Evolutionary conservation across 345 rosid species (phyloP), one percentile per base, ranked within the genome.

Genomic region (Aquilaria yunnanensis): DNA sequence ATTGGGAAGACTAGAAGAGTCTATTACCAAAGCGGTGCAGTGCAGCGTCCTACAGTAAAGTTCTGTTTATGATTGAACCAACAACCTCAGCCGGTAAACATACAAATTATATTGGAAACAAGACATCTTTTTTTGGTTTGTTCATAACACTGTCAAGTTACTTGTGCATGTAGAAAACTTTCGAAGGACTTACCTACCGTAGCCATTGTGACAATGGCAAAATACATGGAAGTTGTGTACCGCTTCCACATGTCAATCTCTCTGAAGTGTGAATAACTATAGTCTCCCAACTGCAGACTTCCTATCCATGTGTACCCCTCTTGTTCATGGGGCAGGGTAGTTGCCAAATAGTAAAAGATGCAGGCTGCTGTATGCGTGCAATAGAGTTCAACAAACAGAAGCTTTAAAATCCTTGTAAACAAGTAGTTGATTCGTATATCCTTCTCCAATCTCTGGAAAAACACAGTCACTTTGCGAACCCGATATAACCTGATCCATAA

Each of bases 221-320:
- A 90, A 74, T 90, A 90, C 37, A 90, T 57, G 52, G 97, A 84
- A 11, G 96, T 87, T n/a, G 68, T 77, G 64, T 90, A 90, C 43
- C 96, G 92, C 72, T 70, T 82, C 97, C 96, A 85, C 48, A 90
- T 49, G 63, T 87, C 86, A 51, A 90, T 84, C 23, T 87, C 75
- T 73, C 92, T 79, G 74, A 90, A 90, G 72, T 73, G 69, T n/a
- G 81, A 67, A 67, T 90, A 90, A 72, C 82, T 84, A 46, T 79
- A 83, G 62, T 81, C 90, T 48, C 97, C 97, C 82, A 90, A 10
- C 77, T 82, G 80, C 9, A 90, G 54, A 77, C 96, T 87, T 70
- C 97, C 97, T 62, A 90, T 90, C 97, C 97, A 90, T 14, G 97
- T 90, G 67, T 85, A 81, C 9, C 87, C 85, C 68, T 87, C 97